Percentiles rank a stretch among this genome's conserved stretches.
These are phyloP conservation scores for Lachnellula cervina DNA, from an alignment of 2,329 filamentous ascomycete species.

Conservation along the genomic window DNA sequence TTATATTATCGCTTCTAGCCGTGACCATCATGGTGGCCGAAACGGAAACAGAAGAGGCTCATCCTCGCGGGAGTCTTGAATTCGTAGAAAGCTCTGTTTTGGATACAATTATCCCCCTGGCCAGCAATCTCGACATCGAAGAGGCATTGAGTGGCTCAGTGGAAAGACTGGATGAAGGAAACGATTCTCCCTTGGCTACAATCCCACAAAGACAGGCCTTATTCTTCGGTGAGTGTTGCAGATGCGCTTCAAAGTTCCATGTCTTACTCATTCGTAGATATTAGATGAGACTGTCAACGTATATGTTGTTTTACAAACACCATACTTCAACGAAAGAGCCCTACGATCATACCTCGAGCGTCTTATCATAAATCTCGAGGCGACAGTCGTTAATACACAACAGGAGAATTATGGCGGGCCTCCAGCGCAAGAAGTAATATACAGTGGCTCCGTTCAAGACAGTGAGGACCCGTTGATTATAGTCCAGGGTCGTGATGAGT, in stretches of 20 bases:
- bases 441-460: conserved; percentile 48
- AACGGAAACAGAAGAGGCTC: conserved; percentile 30
- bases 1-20: neutral
- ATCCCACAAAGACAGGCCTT: conserved; percentile 60
- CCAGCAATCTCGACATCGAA: conserved; percentile 51
- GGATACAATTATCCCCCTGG: conserved; percentile 55
- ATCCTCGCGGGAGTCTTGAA: conserved; percentile 35
- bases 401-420: conserved; percentile 41
- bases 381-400: conserved; percentile 56
- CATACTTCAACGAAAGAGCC: conserved; percentile 50
- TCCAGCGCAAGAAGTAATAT: conserved; percentile 54
- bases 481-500: conserved; percentile 38
- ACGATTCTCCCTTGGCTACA: conserved; percentile 44
- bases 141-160: conserved; percentile 43
- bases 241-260: conserved; percentile 27
- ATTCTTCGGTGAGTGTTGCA: conserved; percentile 61
- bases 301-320: conserved; percentile 63
- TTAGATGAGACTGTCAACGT: conserved; percentile 70
- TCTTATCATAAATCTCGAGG: conserved; percentile 63
- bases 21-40: conserved; percentile 25
- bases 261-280: conserved; percentile 47
- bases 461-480: conserved; percentile 47
- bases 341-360: conserved; percentile 57
- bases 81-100: conserved; percentile 57
- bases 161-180: conserved; percentile 32